These are phyloP conservation scores for Fonsecaea monophora DNA, from an alignment of 2,329 filamentous ascomycete genomes.

Conservation along the genomic window DNA sequence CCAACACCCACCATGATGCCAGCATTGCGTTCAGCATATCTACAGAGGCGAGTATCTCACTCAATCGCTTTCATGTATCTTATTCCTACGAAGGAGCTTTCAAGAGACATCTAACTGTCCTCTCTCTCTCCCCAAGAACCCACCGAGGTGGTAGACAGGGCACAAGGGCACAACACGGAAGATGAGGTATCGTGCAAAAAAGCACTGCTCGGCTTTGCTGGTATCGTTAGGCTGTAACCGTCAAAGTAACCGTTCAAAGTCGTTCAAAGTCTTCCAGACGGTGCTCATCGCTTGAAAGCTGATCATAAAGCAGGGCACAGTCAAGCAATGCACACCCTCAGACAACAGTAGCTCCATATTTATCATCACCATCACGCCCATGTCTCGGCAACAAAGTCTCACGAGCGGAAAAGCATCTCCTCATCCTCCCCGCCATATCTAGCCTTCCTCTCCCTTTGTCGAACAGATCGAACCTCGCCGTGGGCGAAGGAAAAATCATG, in stretches of 20 bases:
- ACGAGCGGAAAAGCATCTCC: slow-evolving; percentile 4
- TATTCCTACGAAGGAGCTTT: too few species aligned
- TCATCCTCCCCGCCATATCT: slow-evolving; percentile 1
- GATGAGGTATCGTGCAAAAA: background rate
- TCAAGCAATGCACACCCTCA: background rate
- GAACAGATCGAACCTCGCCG: background rate
- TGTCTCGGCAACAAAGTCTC: background rate
- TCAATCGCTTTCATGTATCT: too few species aligned
- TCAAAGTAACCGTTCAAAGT: background rate
- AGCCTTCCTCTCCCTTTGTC: background rate
- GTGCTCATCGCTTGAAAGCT: background rate
- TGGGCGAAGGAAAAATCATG: background rate
- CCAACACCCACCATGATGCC: too few species aligned
- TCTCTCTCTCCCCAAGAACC: too few species aligned
- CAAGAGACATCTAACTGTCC: too few species aligned
- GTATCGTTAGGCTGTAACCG: background rate
- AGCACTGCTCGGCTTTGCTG: background rate
- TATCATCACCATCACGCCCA: background rate
- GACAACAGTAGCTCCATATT: background rate
- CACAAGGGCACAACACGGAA: background rate
- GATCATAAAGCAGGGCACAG: background rate
- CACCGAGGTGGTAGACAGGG: background rate
- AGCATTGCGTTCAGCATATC: too few species aligned
- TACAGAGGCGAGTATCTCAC: too few species aligned
- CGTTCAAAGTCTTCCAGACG: background rate